phyloP scores from a whole-genome alignment of 371 early-diverging fungal genomes.

The Gilbertella persicaria region DNA sequence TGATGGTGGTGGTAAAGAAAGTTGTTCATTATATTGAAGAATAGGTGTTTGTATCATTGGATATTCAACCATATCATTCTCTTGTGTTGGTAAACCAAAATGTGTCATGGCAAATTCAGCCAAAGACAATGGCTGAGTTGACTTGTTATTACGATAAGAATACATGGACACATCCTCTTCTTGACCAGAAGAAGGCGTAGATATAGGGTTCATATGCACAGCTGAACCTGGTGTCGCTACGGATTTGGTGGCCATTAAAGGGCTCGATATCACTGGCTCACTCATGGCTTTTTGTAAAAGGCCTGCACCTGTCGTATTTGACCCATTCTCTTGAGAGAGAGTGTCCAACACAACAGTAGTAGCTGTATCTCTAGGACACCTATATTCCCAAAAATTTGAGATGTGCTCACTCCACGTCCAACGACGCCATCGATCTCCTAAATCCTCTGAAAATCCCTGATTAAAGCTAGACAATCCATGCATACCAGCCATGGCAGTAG shows the following conservation, averaged over 20 bases:
- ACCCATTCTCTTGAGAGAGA: slow-evolving; percentile 5
- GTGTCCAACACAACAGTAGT: slow-evolving; percentile 10
- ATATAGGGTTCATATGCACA: too few relatives aligned
- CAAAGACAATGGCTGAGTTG: slow-evolving; percentile 17
- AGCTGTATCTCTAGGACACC: slow-evolving; percentile 10
- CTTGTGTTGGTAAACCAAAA: slow-evolving; percentile 13
- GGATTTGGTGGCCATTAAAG: slow-evolving; percentile 40
- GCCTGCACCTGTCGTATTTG: background rate
- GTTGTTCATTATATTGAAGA: too few relatives aligned
- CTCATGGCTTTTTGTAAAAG: slow-evolving; percentile 34
- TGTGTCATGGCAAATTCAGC: slow-evolving; percentile 23
- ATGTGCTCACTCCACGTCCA: slow-evolving; percentile 37
- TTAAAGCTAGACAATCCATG: slow-evolving; percentile 35
- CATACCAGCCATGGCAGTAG: slow-evolving; percentile 33
- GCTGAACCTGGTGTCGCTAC: slow-evolving; percentile 23
- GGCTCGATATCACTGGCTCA: slow-evolving; percentile 31
- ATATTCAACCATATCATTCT: slow-evolving; percentile 14
- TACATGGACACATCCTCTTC: too few relatives aligned
- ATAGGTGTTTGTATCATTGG: too few relatives aligned
- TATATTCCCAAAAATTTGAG: slow-evolving; percentile 22
- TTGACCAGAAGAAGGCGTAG: background rate
- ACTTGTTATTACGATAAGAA: too few relatives aligned
- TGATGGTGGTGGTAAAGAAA: background rate
- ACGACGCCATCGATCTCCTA: slow-evolving; percentile 46
- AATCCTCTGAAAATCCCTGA: slow-evolving; percentile 40